phyloP scores from a whole-genome alignment of 768 basidiomycete genomes.

The Tricholoma furcatifolium region DNA sequence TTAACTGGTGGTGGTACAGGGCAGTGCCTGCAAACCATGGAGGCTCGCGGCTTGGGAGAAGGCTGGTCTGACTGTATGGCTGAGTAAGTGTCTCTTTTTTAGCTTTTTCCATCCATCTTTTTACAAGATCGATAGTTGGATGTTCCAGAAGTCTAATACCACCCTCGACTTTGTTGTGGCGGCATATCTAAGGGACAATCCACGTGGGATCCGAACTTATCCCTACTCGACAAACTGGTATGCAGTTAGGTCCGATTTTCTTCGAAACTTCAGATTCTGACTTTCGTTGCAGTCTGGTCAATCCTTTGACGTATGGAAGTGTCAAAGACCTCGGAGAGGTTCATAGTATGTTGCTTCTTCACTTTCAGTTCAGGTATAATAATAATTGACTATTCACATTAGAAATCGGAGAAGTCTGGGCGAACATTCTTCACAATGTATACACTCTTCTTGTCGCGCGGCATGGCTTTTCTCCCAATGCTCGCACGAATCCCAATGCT shows the following conservation, averaged over 20 bases:
- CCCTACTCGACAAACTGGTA: constrained; percentile 44
- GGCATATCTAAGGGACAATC: constrained; percentile 43
- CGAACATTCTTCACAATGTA: constrained; percentile 24
- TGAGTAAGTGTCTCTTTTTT: constrained; percentile 17
- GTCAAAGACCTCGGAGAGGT: constrained; percentile 32
- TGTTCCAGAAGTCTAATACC: constrained; percentile 28
- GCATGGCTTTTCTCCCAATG: constrained; percentile 19
- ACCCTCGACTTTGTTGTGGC: constrained; percentile 35
- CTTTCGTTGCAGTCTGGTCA: constrained; percentile 18
- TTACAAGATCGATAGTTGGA: constrained; percentile 22
- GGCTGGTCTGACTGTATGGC: constrained; percentile 45
- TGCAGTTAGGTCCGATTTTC: constrained; percentile 10
- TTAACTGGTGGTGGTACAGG: constrained; percentile 48
- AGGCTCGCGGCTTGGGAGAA: constrained; percentile 60
- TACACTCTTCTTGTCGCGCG: constrained; percentile 18
- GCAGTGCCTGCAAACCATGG: constrained; percentile 51
- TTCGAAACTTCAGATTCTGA: constrained; percentile 26
- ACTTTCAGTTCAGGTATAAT: no score
- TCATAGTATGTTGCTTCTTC: no score
- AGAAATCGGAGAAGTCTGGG: constrained; percentile 46
- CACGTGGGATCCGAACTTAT: constrained; percentile 46
- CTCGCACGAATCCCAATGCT: constrained; percentile 26
- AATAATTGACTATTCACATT: no score
- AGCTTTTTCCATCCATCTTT: neutral
- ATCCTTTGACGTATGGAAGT: constrained; percentile 36